Base-by-base conservation (phyloP, 1,284 basidiomycete species). In the Thecaphora thlaspeos region DNA sequence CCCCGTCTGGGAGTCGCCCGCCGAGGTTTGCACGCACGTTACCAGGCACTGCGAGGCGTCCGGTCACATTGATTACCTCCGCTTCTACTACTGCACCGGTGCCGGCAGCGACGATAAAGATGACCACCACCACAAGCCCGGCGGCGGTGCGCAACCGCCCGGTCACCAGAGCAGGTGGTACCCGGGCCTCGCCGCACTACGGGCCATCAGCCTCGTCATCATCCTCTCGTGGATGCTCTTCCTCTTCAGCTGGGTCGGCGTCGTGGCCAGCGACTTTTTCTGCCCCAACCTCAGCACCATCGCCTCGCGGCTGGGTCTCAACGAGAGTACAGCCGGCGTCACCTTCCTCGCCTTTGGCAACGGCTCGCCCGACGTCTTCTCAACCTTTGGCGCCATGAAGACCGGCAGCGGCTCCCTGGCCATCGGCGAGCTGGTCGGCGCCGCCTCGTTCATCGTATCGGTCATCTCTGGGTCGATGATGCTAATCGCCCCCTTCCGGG, bases 401-500 rank as follows among this genome's bases (percentile, higher is more conserved):
- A 82, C 87, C 15, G 82, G 87, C 69, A 90, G 91, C 1, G 91
- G 92, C 8, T 86, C 89, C 48, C 80, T 98, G 47, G 94, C 94
- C 0, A 86, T 98, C 44, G 94, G 94, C 36, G 94, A 98, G 79
- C 83, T 98, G 5, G 82, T 98, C 21, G 94, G 94, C 15, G 94
- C 94, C 1, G 93, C 94, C 1, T 86, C 90, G 2, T 98, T 97
- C 80, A 94, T 97, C 77, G 87, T 92, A 19, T 91, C 90, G 2
- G 91, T 93, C 71, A 92, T 98, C 37, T 92, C 78, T 41, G 94
- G 94, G 7, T 89, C 88, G 17, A 95, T 98, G 86, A 93, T 91
- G 73, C 87, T 98, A 76, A 90, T 97, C 76, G 87, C 87, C 56
- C 91, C 92, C 0, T 98, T 98, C 80, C 83, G 85, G 61, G 91